Evolutionary conservation across 139 green algal species (phyloP).

Genomic region (Picochlorum sp.): DNA sequence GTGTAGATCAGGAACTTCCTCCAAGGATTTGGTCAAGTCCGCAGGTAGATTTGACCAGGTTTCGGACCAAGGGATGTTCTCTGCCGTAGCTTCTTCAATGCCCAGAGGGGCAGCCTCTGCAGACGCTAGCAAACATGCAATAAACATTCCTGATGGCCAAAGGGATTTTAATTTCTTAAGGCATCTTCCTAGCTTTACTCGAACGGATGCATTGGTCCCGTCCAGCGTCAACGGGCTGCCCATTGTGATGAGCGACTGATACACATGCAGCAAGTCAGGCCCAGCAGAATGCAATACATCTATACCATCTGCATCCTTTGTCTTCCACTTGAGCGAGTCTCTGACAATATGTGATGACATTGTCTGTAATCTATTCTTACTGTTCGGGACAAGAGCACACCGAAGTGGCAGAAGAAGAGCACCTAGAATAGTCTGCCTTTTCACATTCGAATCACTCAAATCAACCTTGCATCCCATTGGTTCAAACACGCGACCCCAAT

Average conservation of each 20-base stretch:
- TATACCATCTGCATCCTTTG: constrained; percentile 42
- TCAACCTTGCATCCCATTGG: neutral
- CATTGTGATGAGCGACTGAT: constrained; percentile 17
- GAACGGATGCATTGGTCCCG: no score
- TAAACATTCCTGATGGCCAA: constrained; percentile 31
- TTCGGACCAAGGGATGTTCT: neutral
- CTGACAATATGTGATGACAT: constrained; percentile 35
- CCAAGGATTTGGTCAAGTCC: neutral
- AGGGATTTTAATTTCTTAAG: constrained; percentile 53
- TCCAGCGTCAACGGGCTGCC: no score
- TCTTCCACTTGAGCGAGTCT: constrained; percentile 62
- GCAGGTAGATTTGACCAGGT: neutral
- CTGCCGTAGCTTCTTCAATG: neutral
- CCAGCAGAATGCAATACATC: constrained; percentile 33
- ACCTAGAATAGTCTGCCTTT: constrained; percentile 49
- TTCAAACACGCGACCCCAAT: neutral
- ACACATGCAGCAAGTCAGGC: constrained; percentile 10
- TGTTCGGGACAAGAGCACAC: neutral
- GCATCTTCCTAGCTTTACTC: constrained; percentile 30
- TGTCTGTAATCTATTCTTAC: constrained; percentile 31
- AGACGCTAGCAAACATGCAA: constrained; percentile 30
- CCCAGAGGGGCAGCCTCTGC: constrained; percentile 18
- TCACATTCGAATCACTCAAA: neutral
- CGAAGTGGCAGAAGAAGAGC: constrained; percentile 67
- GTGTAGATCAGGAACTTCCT: neutral